Evolutionary conservation across 2,329 filamentous ascomycete species (phyloP).

Genomic region (Kalaharituber pfeilii): DNA sequence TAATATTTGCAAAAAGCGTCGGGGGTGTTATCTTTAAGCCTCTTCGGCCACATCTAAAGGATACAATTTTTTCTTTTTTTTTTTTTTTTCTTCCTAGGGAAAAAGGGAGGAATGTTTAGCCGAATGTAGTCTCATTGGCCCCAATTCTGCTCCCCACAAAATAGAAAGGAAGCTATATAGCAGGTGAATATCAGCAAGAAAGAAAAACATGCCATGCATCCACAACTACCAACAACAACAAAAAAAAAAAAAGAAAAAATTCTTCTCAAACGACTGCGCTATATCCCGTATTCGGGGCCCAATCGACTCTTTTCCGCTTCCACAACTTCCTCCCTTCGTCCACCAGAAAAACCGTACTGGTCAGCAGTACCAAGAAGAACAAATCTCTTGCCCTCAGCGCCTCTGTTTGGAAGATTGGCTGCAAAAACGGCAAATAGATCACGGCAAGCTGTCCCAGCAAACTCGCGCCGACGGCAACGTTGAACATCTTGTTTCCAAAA

Average conservation of each 20-base stretch:
- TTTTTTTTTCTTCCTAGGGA: no score
- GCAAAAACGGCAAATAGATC: slow-evolving; percentile 85
- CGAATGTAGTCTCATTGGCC: no score
- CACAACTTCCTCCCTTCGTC: slow-evolving; percentile 80
- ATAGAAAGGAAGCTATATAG: no score
- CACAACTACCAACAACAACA: no score
- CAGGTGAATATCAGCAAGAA: no score
- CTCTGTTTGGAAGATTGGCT: slow-evolving; percentile 92
- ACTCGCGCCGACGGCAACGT: slow-evolving; percentile 79
- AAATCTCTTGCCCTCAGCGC: slow-evolving; percentile 59
- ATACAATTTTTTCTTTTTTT: no score
- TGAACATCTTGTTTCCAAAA: slow-evolving; percentile 83
- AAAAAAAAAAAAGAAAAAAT: slow-evolving; percentile 1
- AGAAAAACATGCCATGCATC: no score
- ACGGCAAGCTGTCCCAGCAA: slow-evolving; percentile 74
- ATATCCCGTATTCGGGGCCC: slow-evolving; percentile 38
- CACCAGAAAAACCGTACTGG: slow-evolving; percentile 86
- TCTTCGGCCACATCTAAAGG: no score
- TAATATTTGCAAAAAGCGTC: no score
- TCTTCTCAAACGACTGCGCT: slow-evolving; percentile 33
- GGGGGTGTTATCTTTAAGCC: no score
- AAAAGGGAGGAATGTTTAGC: no score
- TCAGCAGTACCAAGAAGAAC: slow-evolving; percentile 51
- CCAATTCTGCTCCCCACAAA: no score
- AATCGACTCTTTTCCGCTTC: slow-evolving; percentile 38